phyloP scores from a whole-genome alignment of 345 rosid species.

The Eucalyptus erythrocorys region DNA sequence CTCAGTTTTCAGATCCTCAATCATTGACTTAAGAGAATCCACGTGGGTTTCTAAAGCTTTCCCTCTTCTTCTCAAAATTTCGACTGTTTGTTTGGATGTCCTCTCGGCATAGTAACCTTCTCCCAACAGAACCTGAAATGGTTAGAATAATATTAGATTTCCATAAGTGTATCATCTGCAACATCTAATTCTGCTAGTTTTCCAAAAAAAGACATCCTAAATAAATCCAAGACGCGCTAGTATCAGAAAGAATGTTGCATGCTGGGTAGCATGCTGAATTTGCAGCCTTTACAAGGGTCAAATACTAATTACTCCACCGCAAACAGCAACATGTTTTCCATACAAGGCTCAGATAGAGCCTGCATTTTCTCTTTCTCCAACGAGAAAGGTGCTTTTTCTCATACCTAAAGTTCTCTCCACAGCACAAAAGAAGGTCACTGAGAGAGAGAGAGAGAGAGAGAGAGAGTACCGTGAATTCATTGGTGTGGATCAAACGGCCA shows the following conservation, averaged over 20 bases:
- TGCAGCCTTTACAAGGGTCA: neutral
- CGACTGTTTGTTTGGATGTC: conserved; percentile 68
- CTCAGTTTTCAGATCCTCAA: conserved; percentile 68
- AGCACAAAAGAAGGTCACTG: neutral
- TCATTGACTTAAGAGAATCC: conserved; percentile 47
- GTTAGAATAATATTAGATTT: neutral
- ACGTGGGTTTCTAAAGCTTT: conserved; percentile 50
- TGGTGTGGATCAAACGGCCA: conserved; percentile 77
- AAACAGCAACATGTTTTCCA: neutral
- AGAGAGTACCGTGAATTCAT: conserved; percentile 59
- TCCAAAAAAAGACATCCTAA: neutral
- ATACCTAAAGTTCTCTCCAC: neutral
- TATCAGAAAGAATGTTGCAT: neutral
- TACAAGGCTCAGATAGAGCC: neutral
- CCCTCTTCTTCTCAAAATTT: conserved; percentile 72
- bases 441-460: too few relatives aligned
- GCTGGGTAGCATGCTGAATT: neutral
- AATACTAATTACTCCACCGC: neutral
- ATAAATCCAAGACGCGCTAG: neutral
- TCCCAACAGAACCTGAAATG: conserved; percentile 64
- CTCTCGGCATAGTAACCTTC: conserved; percentile 70
- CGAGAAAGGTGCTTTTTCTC: neutral
- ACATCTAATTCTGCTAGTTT: neutral
- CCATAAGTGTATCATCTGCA: neutral
- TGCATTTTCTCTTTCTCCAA: neutral